A percentile compares a stretch with the other conserved stretches of the same genome.
Conservation (phyloP, 1,139 yeast species). For the Pichia inconspicua region DNA sequence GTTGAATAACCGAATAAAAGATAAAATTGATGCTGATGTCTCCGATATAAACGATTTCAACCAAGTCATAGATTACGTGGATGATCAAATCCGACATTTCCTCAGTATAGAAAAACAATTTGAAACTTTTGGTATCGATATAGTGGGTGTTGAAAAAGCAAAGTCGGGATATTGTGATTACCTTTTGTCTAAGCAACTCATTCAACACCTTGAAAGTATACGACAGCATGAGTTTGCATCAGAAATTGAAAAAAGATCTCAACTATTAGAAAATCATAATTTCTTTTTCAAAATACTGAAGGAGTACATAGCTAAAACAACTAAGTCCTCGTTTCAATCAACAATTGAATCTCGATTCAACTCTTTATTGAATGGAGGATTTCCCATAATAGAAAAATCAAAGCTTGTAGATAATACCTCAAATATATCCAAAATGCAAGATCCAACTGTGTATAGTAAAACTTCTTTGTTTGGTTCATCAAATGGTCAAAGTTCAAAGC, state of each 20-base stretch:
- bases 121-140: slow-evolving; percentile 1
- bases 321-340: slow-evolving; percentile 4
- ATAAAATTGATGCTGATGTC: background rate
- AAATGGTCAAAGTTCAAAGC: background rate
- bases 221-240: background rate
- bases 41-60: slow-evolving; percentile 2
- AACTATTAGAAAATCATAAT: background rate
- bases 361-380: slow-evolving; percentile 10
- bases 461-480: background rate
- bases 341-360: slow-evolving; percentile 10
- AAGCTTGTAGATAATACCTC: slow-evolving; percentile 6
- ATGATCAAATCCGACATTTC: background rate
- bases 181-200: slow-evolving; percentile 1
- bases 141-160: slow-evolving; percentile 2
- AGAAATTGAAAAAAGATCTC: background rate
- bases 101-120: background rate
- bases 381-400: slow-evolving; percentile 9
- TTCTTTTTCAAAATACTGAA: slow-evolving; percentile 8
- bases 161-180: slow-evolving; percentile 9
- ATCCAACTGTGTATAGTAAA: background rate
- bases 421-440: background rate
- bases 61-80: background rate
- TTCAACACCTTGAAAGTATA: background rate
- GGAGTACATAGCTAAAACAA: slow-evolving; percentile 6
- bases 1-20: slow-evolving; percentile 3